Conservation (phyloP, 805 yeast species). For the Starmera dryadoides region DNA sequence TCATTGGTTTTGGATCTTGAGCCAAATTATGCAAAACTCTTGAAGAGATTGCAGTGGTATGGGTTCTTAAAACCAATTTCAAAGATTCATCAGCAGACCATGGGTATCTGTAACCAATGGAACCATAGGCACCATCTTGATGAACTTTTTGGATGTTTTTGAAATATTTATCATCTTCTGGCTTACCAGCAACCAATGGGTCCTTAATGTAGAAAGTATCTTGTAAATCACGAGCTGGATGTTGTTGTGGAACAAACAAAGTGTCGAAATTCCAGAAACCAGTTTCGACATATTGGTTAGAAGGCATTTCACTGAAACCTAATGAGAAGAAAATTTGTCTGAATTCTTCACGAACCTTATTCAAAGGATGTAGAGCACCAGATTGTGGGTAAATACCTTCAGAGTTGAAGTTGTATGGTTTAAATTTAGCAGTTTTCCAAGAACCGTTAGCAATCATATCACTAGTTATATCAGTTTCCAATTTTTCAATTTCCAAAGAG, state of each 20-base stretch:
- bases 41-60: constrained; percentile 92
- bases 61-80: constrained; percentile 92
- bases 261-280: constrained; percentile 99
- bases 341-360: constrained; percentile 95
- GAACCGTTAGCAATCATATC: constrained; percentile 83
- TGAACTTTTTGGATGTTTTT: constrained; percentile 78
- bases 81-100: constrained; percentile 92
- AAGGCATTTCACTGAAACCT: constrained; percentile 99
- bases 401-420: constrained; percentile 92
- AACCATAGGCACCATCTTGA: constrained; percentile 84
- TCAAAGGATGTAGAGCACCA: constrained; percentile 95
- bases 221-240: constrained; percentile 98
- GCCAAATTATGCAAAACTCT: constrained; percentile 84
- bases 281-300: constrained; percentile 94
- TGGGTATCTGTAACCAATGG: constrained; percentile 97
- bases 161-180: constrained; percentile 75
- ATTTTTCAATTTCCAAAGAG: constrained; percentile 67
- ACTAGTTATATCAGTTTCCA: constrained; percentile 89
- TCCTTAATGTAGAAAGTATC: constrained; percentile 97
- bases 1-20: constrained; percentile 77
- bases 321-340: constrained; percentile 94
- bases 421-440: constrained; percentile 81
- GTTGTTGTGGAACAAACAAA: constrained; percentile 96
- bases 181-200: constrained; percentile 74
- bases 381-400: constrained; percentile 82